Percentiles rank a stretch among this genome's conserved stretches.
Evolutionary conservation across 352 stramenopile genomes (phyloP).

Genomic region (Phytophthora citricola): DNA sequence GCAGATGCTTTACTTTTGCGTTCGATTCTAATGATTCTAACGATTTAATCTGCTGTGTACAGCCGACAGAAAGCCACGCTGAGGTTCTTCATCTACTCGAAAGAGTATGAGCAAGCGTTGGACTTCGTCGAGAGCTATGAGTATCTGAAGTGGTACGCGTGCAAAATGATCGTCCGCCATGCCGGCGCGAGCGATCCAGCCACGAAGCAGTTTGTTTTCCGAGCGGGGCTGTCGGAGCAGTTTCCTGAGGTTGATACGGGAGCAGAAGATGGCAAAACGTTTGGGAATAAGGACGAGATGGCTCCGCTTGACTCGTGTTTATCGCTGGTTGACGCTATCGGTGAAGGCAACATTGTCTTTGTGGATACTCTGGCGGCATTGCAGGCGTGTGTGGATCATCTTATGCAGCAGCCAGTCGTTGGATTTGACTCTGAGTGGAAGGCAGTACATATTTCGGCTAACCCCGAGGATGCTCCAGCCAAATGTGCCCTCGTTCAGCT

Average conservation of each 20-base stretch:
- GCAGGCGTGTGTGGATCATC: conserved; percentile 42
- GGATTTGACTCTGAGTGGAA: conserved; percentile 89
- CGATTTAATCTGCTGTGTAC: not conserved
- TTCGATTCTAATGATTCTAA: not conserved
- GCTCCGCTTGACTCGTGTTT: conserved; percentile 50
- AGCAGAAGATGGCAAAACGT: conserved; percentile 27
- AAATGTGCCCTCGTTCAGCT: conserved; percentile 75
- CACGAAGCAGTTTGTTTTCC: conserved; percentile 66
- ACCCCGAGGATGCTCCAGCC: conserved; percentile 11
- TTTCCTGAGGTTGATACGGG: conserved; percentile 63
- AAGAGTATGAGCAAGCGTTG: conserved; percentile 66
- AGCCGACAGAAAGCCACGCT: conserved; percentile 57
- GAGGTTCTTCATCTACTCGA: conserved; percentile 67
- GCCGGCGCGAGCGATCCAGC: conserved; percentile 43
- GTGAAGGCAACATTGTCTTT: conserved; percentile 60
- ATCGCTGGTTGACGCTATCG: conserved; percentile 51
- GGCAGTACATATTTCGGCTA: conserved; percentile 40
- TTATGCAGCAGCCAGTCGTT: conserved; percentile 52
- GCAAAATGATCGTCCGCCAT: conserved; percentile 59
- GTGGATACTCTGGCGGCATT: conserved; percentile 56
- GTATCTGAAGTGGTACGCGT: conserved; percentile 56
- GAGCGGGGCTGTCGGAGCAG: conserved; percentile 35
- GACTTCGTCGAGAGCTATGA: conserved; percentile 38
- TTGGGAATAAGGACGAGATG: conserved; percentile 51
- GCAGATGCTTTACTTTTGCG: not conserved